These are phyloP conservation scores for Periconia macrospinosa DNA, from an alignment of 2,329 filamentous ascomycete species.

Conservation along the genomic window DNA sequence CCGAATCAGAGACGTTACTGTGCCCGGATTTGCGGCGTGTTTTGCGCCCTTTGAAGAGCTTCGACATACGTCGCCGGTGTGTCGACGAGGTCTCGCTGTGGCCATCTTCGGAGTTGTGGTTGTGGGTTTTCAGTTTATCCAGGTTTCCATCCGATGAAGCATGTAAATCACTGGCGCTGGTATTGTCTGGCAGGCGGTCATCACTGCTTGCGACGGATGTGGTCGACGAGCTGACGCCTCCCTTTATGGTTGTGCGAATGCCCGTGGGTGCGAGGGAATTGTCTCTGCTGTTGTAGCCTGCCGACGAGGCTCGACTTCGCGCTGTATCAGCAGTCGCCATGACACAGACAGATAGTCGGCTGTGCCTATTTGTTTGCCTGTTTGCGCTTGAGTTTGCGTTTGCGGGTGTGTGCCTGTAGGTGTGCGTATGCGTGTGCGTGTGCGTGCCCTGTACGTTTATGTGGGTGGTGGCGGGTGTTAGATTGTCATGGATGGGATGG, in stretches of 20 bases:
- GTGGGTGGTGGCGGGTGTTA: too few relatives aligned
- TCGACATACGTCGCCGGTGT: constrained; percentile 52
- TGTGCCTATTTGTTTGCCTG: not conserved
- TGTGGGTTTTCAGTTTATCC: constrained; percentile 44
- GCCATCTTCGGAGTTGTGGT: constrained; percentile 44
- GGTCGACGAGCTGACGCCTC: constrained; percentile 30
- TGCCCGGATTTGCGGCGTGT: constrained; percentile 31
- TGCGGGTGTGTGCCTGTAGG: not conserved
- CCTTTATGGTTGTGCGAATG: constrained; percentile 21
- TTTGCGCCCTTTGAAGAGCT: constrained; percentile 54
- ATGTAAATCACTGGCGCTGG: constrained; percentile 14
- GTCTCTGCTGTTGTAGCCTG: constrained; percentile 17
- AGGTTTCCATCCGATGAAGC: constrained; percentile 43
- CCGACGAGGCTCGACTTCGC: constrained; percentile 23
- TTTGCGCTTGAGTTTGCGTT: not conserved
- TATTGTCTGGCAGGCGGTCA: constrained; percentile 17
- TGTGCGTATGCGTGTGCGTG: too few relatives aligned
- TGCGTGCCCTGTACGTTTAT: too few relatives aligned
- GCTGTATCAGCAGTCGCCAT: constrained; percentile 30
- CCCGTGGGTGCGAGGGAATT: constrained; percentile 27
- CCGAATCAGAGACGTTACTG: constrained; percentile 29
- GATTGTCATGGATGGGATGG: too few relatives aligned
- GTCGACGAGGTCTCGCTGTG: constrained; percentile 42
- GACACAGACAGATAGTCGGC: not conserved
- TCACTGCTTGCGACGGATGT: constrained; percentile 35